Evolutionary conservation across 176 grass and related monocot species (phyloP), one percentile per base, ranked within the genome.

Genomic region (Urochloa ruziziensis): DNA sequence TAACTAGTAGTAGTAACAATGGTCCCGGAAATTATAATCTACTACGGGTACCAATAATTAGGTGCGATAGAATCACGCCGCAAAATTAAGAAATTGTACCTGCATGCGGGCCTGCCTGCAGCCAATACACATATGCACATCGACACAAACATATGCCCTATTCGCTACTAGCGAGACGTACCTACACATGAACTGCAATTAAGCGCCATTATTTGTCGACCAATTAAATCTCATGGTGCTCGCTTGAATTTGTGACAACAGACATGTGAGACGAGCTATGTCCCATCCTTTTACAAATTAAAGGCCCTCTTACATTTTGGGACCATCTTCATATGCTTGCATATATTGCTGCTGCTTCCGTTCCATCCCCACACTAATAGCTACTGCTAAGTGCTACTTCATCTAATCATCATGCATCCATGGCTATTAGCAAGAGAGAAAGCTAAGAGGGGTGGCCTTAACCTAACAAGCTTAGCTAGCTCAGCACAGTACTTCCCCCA

Each of bases 291-390:
- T 78, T 66, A 78, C 25, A 82, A 78, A 82, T 80, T 80, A 80
- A 80, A 66, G 13, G 13, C 4, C 43, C 63, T 62, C 27, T 62
- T 47, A 6, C 25, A 29, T 67, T 67, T 62, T 58, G 79, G 88
- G 88, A 86, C 83, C 83, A 86, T 59, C n/a, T 59, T 12, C 3
- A 10, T 17, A 40, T 53, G 47, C 35, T 63, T 64, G 54, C 64
- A 40, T 37, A 4, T 37, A 46, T 44, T 44, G 42, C 42, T 44
- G 44, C 34, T 80, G 78, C 59, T 82, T 86, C 44, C 35, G 72
- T 63, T 54, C 19, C 18, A 53, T 64, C 83, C 86, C 88, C 83
- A 86, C 83, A 71, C 83, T 80, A 79, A 65, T n/a, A 78, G 16
- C 75, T 89, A 75, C 10, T 25, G 43, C 65, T 69, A 62, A 61